phyloP scores from a whole-genome alignment of 2,329 filamentous ascomycete genomes.

The Pyrenophora tritici-repentis region DNA sequence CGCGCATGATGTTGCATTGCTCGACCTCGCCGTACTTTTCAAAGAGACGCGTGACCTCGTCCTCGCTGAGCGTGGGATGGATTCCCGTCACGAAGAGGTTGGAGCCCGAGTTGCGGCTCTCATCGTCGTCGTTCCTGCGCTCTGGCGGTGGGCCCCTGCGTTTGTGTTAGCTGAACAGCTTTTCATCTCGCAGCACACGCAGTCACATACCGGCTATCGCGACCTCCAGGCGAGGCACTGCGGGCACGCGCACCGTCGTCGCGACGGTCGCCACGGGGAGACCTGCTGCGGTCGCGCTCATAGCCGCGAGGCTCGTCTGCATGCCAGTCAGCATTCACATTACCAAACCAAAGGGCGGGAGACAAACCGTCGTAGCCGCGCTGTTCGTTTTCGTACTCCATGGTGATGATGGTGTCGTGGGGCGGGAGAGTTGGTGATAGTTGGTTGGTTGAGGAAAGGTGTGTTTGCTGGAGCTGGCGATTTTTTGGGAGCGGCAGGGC shows the following conservation, averaged over 20 bases:
- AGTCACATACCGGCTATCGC: slow-evolving; percentile 49
- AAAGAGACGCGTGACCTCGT: slow-evolving; percentile 91
- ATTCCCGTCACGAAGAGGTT: slow-evolving; percentile 99
- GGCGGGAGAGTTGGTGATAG: slow-evolving; percentile 23
- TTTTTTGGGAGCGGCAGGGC: slow-evolving; percentile 35
- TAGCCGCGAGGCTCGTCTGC: slow-evolving; percentile 64
- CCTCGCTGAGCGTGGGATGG: slow-evolving; percentile 86
- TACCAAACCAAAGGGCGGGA: slow-evolving; percentile 12
- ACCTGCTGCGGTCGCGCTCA: slow-evolving; percentile 69
- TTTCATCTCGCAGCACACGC: not conserved
- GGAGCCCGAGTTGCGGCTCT: slow-evolving; percentile 87
- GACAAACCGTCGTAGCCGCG: slow-evolving; percentile 68
- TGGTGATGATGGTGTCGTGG: slow-evolving; percentile 51
- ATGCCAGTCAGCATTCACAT: slow-evolving; percentile 29
- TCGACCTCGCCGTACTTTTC: slow-evolving; percentile 99
- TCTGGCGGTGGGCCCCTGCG: slow-evolving; percentile 55
- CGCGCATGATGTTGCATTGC: slow-evolving; percentile 99
- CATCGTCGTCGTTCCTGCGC: slow-evolving; percentile 71
- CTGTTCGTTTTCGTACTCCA: slow-evolving; percentile 70
- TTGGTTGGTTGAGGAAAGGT: slow-evolving; percentile 26
- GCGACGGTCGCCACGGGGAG: slow-evolving; percentile 60
- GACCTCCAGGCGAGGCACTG: slow-evolving; percentile 67
- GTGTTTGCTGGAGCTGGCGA: slow-evolving; percentile 32
- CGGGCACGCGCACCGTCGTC: slow-evolving; percentile 64
- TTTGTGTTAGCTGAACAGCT: slow-evolving; percentile 22